Conservation (phyloP, 345 rosid genomes). For the Limnanthes douglasii region DNA sequence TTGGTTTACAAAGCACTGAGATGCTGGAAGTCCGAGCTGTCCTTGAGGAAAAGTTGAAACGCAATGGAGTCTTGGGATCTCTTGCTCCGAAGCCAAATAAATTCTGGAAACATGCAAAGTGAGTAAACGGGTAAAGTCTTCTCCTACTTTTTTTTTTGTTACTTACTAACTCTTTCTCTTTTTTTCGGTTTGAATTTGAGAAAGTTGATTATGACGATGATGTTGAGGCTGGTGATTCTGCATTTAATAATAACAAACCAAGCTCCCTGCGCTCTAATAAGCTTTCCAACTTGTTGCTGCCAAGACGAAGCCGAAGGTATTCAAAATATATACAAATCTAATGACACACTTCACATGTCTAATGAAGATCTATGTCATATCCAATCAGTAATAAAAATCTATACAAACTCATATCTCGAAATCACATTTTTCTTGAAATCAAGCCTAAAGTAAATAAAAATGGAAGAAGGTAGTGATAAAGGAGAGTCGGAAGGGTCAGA, state of each 20-base stretch:
- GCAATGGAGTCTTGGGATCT: slow-evolving; percentile 34
- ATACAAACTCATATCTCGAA: too few relatives aligned
- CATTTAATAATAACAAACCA: too few relatives aligned
- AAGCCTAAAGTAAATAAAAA: slow-evolving; percentile 39
- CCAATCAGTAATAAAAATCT: too few relatives aligned
- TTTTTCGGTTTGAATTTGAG: slow-evolving; percentile 4
- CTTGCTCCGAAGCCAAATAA: slow-evolving; percentile 28
- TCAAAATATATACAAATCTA: slow-evolving; percentile 2
- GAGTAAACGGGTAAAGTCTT: slow-evolving; percentile 40
- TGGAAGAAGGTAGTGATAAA: slow-evolving; percentile 30
- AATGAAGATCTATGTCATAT: too few relatives aligned
- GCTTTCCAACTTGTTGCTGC: slow-evolving; percentile 34
- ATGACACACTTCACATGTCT: too few relatives aligned
- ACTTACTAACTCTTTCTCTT: slow-evolving; percentile 2
- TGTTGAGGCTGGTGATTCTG: too few relatives aligned
- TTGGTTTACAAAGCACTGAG: slow-evolving; percentile 59
- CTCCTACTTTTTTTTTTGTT: not conserved
- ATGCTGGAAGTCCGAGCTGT: slow-evolving; percentile 81
- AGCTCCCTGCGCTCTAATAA: slow-evolving; percentile 20
- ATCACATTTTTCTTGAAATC: too few relatives aligned
- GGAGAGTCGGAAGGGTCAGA: slow-evolving; percentile 24
- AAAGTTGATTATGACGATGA: slow-evolving; percentile 71
- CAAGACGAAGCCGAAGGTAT: slow-evolving; percentile 52
- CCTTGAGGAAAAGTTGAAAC: slow-evolving; percentile 72
- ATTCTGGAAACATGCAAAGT: slow-evolving; percentile 28